These are phyloP conservation scores for Jamesozyma spencerorum DNA, from an alignment of 805 yeast genomes.

Conservation along the genomic window DNA sequence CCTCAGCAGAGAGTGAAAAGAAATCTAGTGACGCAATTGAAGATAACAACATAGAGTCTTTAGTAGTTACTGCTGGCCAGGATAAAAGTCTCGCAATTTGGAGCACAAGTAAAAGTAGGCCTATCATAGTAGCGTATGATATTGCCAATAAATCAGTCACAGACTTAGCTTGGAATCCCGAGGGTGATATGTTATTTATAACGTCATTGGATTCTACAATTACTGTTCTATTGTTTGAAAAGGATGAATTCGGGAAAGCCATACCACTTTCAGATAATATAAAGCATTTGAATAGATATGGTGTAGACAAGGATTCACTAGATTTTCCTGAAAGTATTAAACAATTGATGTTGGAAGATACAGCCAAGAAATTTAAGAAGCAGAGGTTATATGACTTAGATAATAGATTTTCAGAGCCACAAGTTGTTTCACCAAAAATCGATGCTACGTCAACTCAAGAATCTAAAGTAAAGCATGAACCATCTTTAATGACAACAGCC, in stretches of 20 bases:
- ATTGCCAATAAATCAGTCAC: constrained; percentile 71
- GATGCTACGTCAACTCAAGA: neutral
- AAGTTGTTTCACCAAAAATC: neutral
- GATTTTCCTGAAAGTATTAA: constrained; percentile 81
- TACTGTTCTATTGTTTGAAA: constrained; percentile 54
- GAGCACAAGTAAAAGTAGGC: constrained; percentile 70
- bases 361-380: constrained; percentile 35
- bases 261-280: constrained; percentile 60
- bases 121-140: constrained; percentile 72
- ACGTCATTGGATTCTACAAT: constrained; percentile 83
- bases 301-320: constrained; percentile 77
- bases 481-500: neutral
- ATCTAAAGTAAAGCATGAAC: neutral
- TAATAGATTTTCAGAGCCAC: constrained; percentile 5
- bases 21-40: constrained; percentile 1
- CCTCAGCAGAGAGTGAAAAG: constrained; percentile 13
- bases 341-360: constrained; percentile 66
- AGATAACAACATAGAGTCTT: constrained; percentile 39
- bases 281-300: constrained; percentile 68
- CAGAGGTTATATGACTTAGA: constrained; percentile 7
- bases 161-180: constrained; percentile 82
- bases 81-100: constrained; percentile 82
- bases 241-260: constrained; percentile 50
- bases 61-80: constrained; percentile 94
- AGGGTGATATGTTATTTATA: constrained; percentile 62